Evolutionary conservation across 2,329 filamentous ascomycete genomes (phyloP), one percentile per base, ranked within the genome.

Genomic region (Diaporthe longicolla): DNA sequence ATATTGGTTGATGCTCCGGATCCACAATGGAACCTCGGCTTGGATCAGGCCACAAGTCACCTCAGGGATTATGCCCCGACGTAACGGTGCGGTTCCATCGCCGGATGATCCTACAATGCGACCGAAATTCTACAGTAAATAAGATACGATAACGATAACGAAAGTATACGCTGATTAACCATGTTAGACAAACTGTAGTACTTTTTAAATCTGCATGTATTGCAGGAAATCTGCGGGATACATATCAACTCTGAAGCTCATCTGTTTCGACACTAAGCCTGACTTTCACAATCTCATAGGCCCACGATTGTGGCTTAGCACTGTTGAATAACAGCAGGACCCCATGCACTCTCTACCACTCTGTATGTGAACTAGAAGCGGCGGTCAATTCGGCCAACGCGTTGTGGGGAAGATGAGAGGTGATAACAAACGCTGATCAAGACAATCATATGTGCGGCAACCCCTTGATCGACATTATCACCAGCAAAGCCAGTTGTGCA

Each of bases 251-350:
- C 26, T 21, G 32, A 24, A 2, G 61, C 61, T 52, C 43, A 45
- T 29, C 26, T 21, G 24, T 40, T 63, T 35, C 13, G 21, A 21
- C 63, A 54, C 32, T 37, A 52, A 50, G 5, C 2, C 29, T n/a
- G 45, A 37, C 21, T n/a, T 52, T 66, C 63, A 66, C n/a, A 52
- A 66, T 66, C 15, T 52, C 29, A 52, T 24, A 52, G 29, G 63
- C 63, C 63, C 45, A 54, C 32, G 63, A 66, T 21, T 66, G 63
- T 66, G 45, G 63, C 63, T 66, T 45, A 40, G 63, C 63, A 32
- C 37, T 9, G 29, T 66, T 15, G 52, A 37, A 15, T 26, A 45
- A 52, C 29, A 26, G 32, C 29, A 40, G 29, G 63, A 32, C 37
- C 63, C 29, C 8, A 54, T 37, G 13, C 15, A 52, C 24, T 48